Percentiles rank a stretch among this genome's conserved stretches.
phyloP scores from a whole-genome alignment of 2,329 filamentous ascomycete genomes.

The Thelonectria rubi region DNA sequence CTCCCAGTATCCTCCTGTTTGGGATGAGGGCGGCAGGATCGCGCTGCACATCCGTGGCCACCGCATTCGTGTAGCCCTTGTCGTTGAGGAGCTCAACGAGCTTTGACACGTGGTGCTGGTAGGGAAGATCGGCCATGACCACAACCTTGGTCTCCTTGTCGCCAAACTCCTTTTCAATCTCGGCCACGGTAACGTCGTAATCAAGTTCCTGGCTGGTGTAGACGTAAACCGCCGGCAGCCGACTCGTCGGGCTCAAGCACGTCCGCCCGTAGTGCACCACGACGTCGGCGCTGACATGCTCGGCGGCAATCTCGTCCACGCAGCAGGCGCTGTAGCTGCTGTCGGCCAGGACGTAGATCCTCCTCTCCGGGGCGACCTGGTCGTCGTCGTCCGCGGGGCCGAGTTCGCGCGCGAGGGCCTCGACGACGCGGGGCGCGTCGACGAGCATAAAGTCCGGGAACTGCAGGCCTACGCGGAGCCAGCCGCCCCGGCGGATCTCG shows the following conservation, averaged over 20 bases:
- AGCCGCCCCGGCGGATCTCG: constrained; percentile 77
- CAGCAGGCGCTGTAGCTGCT: constrained; percentile 98
- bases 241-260: constrained; percentile 88
- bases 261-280: constrained; percentile 95
- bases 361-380: constrained; percentile 32
- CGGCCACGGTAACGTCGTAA: constrained; percentile 61
- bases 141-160: constrained; percentile 72
- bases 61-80: constrained; percentile 74
- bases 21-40: constrained; percentile 84
- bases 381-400: constrained; percentile 20
- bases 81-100: constrained; percentile 64
- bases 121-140: constrained; percentile 90
- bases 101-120: constrained; percentile 74
- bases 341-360: constrained; percentile 88
- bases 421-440: constrained; percentile 84
- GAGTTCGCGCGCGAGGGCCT: constrained; percentile 54
- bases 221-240: constrained; percentile 88
- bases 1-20: constrained; percentile 74
- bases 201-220: constrained; percentile 81
- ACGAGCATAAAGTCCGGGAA: constrained; percentile 93
- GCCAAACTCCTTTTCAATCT: constrained; percentile 75
- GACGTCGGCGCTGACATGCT: constrained; percentile 89
- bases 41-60: constrained; percentile 77
- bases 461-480: constrained; percentile 85
- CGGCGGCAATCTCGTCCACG: constrained; percentile 94